phyloP scores from a whole-genome alignment of 371 early-diverging fungal species.

The Zychaea mexicana region DNA sequence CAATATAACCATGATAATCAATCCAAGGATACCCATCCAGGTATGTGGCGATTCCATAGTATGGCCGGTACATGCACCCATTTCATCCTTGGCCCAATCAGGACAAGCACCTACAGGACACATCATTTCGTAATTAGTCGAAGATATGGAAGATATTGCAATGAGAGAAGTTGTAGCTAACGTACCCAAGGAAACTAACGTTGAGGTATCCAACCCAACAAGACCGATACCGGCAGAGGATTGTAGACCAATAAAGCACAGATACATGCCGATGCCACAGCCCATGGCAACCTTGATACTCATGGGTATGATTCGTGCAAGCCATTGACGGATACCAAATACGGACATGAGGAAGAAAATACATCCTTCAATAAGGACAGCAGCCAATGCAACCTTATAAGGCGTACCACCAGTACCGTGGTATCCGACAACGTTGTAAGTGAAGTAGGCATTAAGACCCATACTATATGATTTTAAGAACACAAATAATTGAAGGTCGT shows the following conservation, averaged over 20 bases:
- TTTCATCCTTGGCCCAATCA: conserved; percentile 44
- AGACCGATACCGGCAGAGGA: conserved; percentile 79
- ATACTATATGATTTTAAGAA: conserved; percentile 37
- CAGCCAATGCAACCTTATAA: conserved; percentile 75
- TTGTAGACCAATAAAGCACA: conserved; percentile 78
- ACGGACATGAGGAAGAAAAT: conserved; percentile 73
- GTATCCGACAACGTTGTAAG: conserved; percentile 79
- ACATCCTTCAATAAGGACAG: conserved; percentile 81
- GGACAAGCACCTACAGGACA: conserved; percentile 58
- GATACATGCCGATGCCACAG: conserved; percentile 78
- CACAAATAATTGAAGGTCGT: background rate
- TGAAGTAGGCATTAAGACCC: conserved; percentile 84
- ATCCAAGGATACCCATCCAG: conserved; percentile 79
- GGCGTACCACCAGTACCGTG: conserved; percentile 71
- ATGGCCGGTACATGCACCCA: conserved; percentile 56
- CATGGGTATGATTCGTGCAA: conserved; percentile 73
- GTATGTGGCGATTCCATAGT: conserved; percentile 70
- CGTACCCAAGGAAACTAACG: conserved; percentile 65
- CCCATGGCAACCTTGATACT: conserved; percentile 78
- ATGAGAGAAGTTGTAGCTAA: too few relatives aligned
- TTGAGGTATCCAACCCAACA: conserved; percentile 58
- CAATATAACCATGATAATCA: conserved; percentile 68
- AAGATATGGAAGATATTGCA: too few relatives aligned
- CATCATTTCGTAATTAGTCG: too few relatives aligned
- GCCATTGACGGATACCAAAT: conserved; percentile 78